Evolutionary conservation across 495 filamentous ascomycete species (phyloP), one percentile per base, ranked within the genome.

Genomic region (Podospora appendiculata): DNA sequence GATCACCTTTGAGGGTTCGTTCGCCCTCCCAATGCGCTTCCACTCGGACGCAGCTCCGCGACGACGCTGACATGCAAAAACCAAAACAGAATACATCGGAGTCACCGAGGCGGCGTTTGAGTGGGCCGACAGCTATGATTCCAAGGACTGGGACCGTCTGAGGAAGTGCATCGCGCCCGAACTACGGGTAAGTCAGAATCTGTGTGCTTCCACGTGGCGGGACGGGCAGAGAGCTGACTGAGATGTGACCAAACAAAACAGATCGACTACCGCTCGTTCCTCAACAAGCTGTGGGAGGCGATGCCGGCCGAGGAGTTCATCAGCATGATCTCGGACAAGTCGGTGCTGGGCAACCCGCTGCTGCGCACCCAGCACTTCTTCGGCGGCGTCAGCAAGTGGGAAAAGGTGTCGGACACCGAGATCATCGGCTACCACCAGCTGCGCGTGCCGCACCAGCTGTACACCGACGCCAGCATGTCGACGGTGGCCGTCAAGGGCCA

Each of bases 71-170:
- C 48, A 44, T 25, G 25, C n/a, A 25, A 25, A 5, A 25, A 25
- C 2, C 62, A 70, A 75, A 18, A 40, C 64, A 70, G 77, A 81
- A 34, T 80, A 71, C 65, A 75, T 80, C 62, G 79, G 73, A 38
- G 58, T 73, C 34, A 71, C 59, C 36, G 70, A 78, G 56, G 74
- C 78, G 25, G 53, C 71, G 45, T 87, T 86, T 66, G 84, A 90
- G 55, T 91, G 87, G 87, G 86, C 83, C 0, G 87, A 90, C 59
- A 87, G 84, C 75, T 91, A 91, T 66, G 87, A 90, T 70, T 78
- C 75, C 60, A 91, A 86, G 76, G 83, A 91, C 76, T 90, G 87
- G 86, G 71, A 78, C 7, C 82, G 86, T 32, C 78, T 91, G 19
- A 66, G 72, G 35, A 79, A 78, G 52, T 87, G 83, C 73, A 83